These are phyloP conservation scores for Rhodotorula sp. DNA, from an alignment of 1,284 basidiomycete genomes.

Conservation along the genomic window DNA sequence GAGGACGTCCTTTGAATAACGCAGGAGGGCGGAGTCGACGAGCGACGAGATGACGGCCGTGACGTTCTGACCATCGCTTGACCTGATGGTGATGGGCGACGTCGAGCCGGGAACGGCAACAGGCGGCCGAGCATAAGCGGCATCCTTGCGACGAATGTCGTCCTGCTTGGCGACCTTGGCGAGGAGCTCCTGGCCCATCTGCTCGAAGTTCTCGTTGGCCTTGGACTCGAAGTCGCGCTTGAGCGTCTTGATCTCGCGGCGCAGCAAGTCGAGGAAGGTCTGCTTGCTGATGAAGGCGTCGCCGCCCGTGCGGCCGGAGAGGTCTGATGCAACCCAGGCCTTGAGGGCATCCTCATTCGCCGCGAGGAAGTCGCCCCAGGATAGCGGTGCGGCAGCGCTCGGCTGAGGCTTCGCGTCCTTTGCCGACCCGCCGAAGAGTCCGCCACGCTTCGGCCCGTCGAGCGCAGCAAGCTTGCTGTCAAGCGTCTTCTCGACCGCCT, in stretches of 20 bases:
- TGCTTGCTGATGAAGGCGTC: constrained; percentile 46
- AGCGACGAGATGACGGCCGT: constrained; percentile 35
- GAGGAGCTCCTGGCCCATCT: constrained; percentile 44
- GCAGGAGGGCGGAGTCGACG: constrained; percentile 56
- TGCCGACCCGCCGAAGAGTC: constrained; percentile 23
- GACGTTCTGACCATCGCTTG: constrained; percentile 32
- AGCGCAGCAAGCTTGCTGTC: constrained; percentile 43
- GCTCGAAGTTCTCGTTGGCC: constrained; percentile 47
- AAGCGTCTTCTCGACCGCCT: constrained; percentile 28
- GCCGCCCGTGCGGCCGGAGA: constrained; percentile 40
- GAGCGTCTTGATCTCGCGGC: constrained; percentile 47
- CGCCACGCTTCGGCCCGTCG: constrained; percentile 40
- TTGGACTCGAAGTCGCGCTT: constrained; percentile 46
- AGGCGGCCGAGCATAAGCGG: constrained; percentile 2
- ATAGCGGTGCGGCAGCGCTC: constrained; percentile 12
- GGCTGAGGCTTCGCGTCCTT: constrained; percentile 22
- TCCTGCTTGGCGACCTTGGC: constrained; percentile 55
- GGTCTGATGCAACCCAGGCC: constrained; percentile 49
- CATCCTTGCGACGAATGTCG: constrained; percentile 37
- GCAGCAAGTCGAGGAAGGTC: constrained; percentile 47
- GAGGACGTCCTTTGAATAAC: constrained; percentile 73
- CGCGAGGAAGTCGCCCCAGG: constrained; percentile 47
- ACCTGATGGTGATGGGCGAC: constrained; percentile 19
- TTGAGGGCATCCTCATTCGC: constrained; percentile 51
- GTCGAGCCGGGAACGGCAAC: neutral